Base-by-base conservation (phyloP, 257 asterid genomes). In the Lavandula angustifolia region DNA sequence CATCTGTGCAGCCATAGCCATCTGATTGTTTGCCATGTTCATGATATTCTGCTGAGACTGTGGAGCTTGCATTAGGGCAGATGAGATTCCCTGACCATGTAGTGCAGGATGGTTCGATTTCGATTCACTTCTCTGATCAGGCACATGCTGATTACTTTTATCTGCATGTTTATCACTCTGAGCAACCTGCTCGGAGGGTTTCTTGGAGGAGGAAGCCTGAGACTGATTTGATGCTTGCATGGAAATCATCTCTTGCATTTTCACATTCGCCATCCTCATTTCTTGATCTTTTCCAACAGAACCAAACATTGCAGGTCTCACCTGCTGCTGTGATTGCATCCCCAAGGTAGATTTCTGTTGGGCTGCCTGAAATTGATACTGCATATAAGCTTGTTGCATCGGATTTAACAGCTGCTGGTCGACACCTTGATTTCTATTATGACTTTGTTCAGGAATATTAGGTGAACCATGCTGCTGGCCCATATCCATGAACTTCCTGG, bases 1-100 rank as follows among this genome's bases (percentile, higher is more conserved):
- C 96, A 88, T 77, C 74, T 86, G 96, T 52, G 95, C 94, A 69
- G 94, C 96, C 85, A 91, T 76, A 64, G 88, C 76, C 59, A 82
- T 72, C 44, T 78, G 84, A 69, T 78, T 90, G 80, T 75, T 84
- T 4, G 83, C 40, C 81, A 84, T 80, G 79, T 64, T 84, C 81
- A 73, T 83, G 56, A 86, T 72, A 66, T 76, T 81, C 68, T 85
- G 96, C 78, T 84, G 97, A 16, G 87, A 61, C 35, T 80, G 94
- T 58, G 79, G 83, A 22, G 85, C 87, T 74, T 68, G 83, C 80
- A 80, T 68, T n/a, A 80, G 67, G 52, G 75, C 75, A 34, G 76
- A 7, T 7, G 84, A 75, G 65, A 84, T 71, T 54, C 84, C 69
- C 80, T 92, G 96, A 60, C 97, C 91, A 49, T 64, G 84, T 46